Conservation (phyloP, 805 yeast genomes). For the Ogataea nitratoaversa region DNA sequence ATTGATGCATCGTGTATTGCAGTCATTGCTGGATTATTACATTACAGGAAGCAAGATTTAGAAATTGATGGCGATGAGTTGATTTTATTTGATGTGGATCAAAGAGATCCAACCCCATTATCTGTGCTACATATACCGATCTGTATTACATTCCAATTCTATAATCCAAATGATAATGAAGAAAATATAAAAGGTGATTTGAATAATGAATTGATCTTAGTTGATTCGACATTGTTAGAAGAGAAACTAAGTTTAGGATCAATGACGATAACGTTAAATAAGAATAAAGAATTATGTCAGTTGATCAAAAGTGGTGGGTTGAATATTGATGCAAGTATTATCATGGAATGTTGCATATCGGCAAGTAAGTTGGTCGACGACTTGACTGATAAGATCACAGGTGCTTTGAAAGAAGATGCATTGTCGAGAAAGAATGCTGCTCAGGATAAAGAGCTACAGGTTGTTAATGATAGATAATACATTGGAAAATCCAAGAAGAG, state of each 20-base stretch:
- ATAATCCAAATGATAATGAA: slow-evolving; percentile 60
- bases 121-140: slow-evolving; percentile 86
- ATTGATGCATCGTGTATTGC: slow-evolving; percentile 89
- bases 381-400: slow-evolving; percentile 61
- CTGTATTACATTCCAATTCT: slow-evolving; percentile 85
- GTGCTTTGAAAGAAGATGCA: slow-evolving; percentile 52
- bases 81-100: slow-evolving; percentile 65
- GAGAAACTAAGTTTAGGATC: slow-evolving; percentile 74
- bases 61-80: slow-evolving; percentile 63
- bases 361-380: slow-evolving; percentile 62
- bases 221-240: slow-evolving; percentile 77
- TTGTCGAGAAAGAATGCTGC: slow-evolving; percentile 15
- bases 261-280: slow-evolving; percentile 81
- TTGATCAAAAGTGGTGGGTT: slow-evolving; percentile 86
- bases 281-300: slow-evolving; percentile 88
- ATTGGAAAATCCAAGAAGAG: no score
- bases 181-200: slow-evolving; percentile 67
- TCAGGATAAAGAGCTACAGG: slow-evolving; percentile 26
- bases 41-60: slow-evolving; percentile 80
- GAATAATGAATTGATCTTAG: slow-evolving; percentile 54
- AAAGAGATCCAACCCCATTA: slow-evolving; percentile 82
- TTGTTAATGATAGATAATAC: slow-evolving; percentile 29
- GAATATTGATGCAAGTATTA: slow-evolving; percentile 65
- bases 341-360: slow-evolving; percentile 63
- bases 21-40: slow-evolving; percentile 80